phyloP scores from a whole-genome alignment of 2,329 filamentous ascomycete species.

The Colletotrichum orchidophilum region DNA sequence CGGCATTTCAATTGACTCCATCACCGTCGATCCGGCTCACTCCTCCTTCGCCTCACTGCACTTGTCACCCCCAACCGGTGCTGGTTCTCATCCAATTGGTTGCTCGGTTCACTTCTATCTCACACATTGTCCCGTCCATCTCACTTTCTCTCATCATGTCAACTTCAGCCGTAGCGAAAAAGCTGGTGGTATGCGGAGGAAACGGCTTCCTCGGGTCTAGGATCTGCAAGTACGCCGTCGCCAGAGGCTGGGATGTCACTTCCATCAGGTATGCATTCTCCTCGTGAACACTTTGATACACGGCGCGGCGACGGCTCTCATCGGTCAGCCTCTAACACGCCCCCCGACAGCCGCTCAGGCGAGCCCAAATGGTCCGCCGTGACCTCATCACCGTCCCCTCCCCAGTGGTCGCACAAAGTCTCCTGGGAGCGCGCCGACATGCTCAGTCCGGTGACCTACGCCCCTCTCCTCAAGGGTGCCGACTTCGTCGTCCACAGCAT shows the following conservation, averaged over 20 bases:
- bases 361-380: slow-evolving; percentile 86
- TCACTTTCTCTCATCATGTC: slow-evolving; percentile 52
- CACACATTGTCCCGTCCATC: not conserved
- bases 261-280: slow-evolving; percentile 77
- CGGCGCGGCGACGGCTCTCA: too few species aligned
- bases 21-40: not conserved
- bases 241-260: slow-evolving; percentile 89
- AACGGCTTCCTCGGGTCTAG: slow-evolving; percentile 90
- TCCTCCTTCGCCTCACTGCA: slow-evolving; percentile 5
- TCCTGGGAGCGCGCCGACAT: slow-evolving; percentile 91
- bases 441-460: slow-evolving; percentile 83
- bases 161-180: slow-evolving; percentile 69
- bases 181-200: slow-evolving; percentile 89
- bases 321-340: slow-evolving; percentile 35
- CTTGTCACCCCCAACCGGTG: not conserved
- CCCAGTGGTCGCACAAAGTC: slow-evolving; percentile 83
- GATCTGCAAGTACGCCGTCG: slow-evolving; percentile 90
- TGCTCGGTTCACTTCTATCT: not conserved
- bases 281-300: slow-evolving; percentile 1
- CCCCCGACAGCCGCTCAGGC: slow-evolving; percentile 78
- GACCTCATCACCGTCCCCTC: slow-evolving; percentile 74
- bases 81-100: not conserved
- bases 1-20: not conserved
- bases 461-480: slow-evolving; percentile 76
- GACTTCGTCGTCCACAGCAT: slow-evolving; percentile 93